phyloP scores from a whole-genome alignment of 352 stramenopile genomes.

The Globisporangium emineosum region DNA sequence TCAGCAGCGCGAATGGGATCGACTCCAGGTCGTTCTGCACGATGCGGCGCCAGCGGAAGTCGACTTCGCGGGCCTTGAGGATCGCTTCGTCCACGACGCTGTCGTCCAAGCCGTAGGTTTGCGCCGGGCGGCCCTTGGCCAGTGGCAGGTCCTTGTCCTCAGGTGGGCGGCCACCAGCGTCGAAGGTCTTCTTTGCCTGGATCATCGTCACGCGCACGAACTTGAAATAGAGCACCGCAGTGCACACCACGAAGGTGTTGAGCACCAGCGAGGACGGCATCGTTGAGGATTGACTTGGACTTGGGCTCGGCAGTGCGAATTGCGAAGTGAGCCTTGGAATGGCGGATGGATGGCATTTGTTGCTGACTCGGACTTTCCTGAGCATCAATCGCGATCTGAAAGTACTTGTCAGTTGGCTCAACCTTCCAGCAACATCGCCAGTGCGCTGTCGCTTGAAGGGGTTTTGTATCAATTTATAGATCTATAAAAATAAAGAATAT shows the following conservation, averaged over 20 bases:
- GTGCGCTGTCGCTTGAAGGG: background rate
- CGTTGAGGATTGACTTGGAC: background rate
- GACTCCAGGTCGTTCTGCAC: slow-evolving; percentile 47
- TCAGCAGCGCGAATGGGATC: slow-evolving; percentile 34
- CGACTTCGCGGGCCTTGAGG: slow-evolving; percentile 18
- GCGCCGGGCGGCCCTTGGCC: slow-evolving; percentile 32
- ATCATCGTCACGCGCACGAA: slow-evolving; percentile 54
- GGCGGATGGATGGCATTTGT: background rate
- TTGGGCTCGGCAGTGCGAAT: background rate
- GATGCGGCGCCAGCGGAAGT: slow-evolving; percentile 43
- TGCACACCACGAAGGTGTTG: slow-evolving; percentile 60
- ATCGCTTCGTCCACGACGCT: slow-evolving; percentile 23
- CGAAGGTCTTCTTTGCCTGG: slow-evolving; percentile 57
- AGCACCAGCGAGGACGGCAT: slow-evolving; percentile 10
- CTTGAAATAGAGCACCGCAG: slow-evolving; percentile 65
- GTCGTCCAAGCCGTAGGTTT: slow-evolving; percentile 26
- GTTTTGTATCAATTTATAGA: background rate
- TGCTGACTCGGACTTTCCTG: background rate
- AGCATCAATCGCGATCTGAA: background rate
- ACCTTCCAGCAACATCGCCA: background rate
- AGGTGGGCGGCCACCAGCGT: slow-evolving; percentile 38
- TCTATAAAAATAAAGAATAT: background rate
- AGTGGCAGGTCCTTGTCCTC: slow-evolving; percentile 46
- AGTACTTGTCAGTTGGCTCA: too few relatives aligned
- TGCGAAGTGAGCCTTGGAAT: background rate